Evolutionary conservation across 1,139 yeast species (phyloP).

Genomic region (Nakaseomyces uthaithaninus): DNA sequence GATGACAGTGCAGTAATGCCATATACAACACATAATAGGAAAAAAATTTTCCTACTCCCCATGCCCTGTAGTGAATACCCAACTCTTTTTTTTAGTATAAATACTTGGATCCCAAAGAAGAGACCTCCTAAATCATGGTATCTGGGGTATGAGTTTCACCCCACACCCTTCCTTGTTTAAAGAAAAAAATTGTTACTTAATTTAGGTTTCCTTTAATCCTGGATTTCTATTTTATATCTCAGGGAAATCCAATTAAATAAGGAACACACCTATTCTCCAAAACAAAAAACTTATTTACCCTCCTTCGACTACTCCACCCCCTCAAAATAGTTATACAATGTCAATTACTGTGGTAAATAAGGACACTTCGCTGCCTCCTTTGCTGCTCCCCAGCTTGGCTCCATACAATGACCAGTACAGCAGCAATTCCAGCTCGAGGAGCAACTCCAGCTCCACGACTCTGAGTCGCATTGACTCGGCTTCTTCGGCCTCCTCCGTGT

Average conservation of each 20-base stretch:
- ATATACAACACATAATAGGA: too few species aligned
- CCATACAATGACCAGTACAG: not conserved
- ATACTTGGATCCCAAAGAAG: not conserved
- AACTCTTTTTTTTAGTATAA: too few species aligned
- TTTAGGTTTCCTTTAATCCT: not conserved
- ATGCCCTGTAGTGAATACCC: not conserved
- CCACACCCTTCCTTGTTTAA: too few species aligned
- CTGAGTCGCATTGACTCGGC: conserved; percentile 4
- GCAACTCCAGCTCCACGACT: conserved; percentile 6
- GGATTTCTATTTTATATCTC: not conserved
- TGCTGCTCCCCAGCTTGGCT: conserved; percentile 22
- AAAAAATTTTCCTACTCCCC: too few species aligned
- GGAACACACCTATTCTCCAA: too few species aligned
- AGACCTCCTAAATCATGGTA: not conserved
- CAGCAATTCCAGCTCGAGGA: conserved; percentile 2
- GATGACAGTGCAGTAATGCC: too few species aligned
- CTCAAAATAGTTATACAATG: conserved; percentile 11
- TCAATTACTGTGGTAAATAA: conserved; percentile 23
- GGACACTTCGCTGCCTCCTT: conserved; percentile 26
- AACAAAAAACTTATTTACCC: not conserved
- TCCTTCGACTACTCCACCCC: conserved; percentile 1
- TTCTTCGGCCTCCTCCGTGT: not conserved
- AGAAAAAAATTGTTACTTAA: too few species aligned
- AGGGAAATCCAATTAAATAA: too few species aligned
- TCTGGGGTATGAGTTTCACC: not conserved